Conservation (phyloP, 805 yeast genomes). For the Deakozyma indianensis region DNA sequence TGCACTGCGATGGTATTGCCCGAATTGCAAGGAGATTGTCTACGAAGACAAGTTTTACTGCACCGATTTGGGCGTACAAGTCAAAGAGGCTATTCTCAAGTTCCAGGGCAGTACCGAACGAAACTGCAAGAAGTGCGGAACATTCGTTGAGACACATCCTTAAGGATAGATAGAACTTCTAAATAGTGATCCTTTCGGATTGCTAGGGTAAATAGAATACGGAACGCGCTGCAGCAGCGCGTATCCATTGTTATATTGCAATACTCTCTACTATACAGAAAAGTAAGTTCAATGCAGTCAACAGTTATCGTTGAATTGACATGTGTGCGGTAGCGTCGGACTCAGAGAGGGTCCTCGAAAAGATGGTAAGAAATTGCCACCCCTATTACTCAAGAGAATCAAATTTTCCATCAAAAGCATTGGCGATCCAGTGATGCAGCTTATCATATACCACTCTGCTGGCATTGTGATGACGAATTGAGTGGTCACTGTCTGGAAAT, state of each 20-base stretch:
- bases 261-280: too few relatives aligned
- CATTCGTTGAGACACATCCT: slow-evolving; percentile 17
- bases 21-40: slow-evolving; percentile 47
- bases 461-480: slow-evolving; percentile 69
- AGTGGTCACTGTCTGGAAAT: slow-evolving; percentile 89
- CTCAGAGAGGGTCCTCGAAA: too few relatives aligned
- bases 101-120: slow-evolving; percentile 52
- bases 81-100: slow-evolving; percentile 60
- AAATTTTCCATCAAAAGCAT: background rate
- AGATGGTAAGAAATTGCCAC: too few relatives aligned
- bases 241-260: too few relatives aligned
- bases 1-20: slow-evolving; percentile 78
- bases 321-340: too few relatives aligned
- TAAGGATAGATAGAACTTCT: too few relatives aligned
- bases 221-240: too few relatives aligned
- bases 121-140: slow-evolving; percentile 65
- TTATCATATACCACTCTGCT: slow-evolving; percentile 57
- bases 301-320: too few relatives aligned
- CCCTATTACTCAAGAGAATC: background rate
- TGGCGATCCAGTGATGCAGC: slow-evolving; percentile 47
- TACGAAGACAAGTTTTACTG: slow-evolving; percentile 63
- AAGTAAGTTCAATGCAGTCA: too few relatives aligned
- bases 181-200: too few relatives aligned
- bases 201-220: too few relatives aligned
- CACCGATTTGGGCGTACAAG: slow-evolving; percentile 77